Base-by-base conservation (phyloP, 1,139 yeast species). In the Arxiozyma heterogenica region DNA sequence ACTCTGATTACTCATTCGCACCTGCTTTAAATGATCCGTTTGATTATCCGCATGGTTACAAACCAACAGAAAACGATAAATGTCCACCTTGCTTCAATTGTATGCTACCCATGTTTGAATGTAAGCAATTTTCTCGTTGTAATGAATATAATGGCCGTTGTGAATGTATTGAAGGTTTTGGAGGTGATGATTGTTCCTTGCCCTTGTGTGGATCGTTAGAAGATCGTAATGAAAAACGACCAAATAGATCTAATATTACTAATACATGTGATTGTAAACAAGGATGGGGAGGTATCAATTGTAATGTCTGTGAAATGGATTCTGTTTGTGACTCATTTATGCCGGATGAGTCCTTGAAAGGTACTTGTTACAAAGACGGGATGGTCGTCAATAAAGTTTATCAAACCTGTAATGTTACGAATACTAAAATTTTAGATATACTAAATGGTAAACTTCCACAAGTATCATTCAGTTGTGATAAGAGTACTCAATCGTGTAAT, bases 251-350 rank as follows among this genome's bases (percentile, higher is more conserved):
- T 2, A 78, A 79, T 41, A 76, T 75, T 27, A 70, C 78, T 15
- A 70, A 68, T 1, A 56, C 70, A 0, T 93, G 98, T 70, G 73
- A 74, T 0, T 93, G 98, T 72, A 78, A 79, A 50, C 76, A 77
- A 1, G 98, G 98, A 3, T 93, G 98, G 98, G 73, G 75, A 7
- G 98, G 98, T 49, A 86, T 93, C 65, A 93, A 93, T 67, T 93
- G 98, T 75, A 93, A 93, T 66, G 64, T 86, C 59, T 93, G 98
- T 71, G 74, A 78, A 23, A 66, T 68, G 3, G 95, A 93, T 67
- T 70, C 74, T 5, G 86, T 85, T 1, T 93, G 98, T 72, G 88
- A 88, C 66, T 73, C 86, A 0, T 86, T 93, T 61, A 82, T 93
- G 83, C 98, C 98, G 0, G 91, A 84, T 54, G 52, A 55, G 5